phyloP scores from a whole-genome alignment of 2,329 filamentous ascomycete genomes.

The Aspergillus awamori region DNA sequence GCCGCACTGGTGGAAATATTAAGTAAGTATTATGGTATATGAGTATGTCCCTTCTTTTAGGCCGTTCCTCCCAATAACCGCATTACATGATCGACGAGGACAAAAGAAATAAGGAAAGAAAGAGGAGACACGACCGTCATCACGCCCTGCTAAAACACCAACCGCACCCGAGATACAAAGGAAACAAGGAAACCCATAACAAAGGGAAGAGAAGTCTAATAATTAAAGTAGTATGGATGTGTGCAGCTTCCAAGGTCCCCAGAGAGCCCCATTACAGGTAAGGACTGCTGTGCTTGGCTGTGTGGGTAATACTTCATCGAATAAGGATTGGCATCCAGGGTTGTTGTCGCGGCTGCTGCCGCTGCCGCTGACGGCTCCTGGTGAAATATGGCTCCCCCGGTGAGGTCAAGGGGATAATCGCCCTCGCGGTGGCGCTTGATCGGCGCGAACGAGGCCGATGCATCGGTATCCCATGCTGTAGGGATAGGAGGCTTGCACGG shows the following conservation, averaged over 20 bases:
- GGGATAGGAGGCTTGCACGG: conserved; percentile 9
- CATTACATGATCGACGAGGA: not conserved
- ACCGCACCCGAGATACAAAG: conserved; percentile 4
- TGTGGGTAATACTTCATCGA: conserved; percentile 22
- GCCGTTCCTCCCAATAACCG: not conserved
- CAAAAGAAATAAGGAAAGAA: not conserved
- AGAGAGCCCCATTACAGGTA: conserved; percentile 19
- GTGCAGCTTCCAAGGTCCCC: conserved; percentile 24
- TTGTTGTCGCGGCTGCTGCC: not conserved
- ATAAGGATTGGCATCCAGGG: conserved; percentile 17
- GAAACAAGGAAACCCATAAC: not conserved
- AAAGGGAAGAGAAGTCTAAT: conserved; percentile 15
- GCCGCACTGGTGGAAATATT: not conserved
- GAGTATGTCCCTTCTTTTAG: not conserved
- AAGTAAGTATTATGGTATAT: conserved; percentile 4
- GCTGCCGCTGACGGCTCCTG: conserved; percentile 10
- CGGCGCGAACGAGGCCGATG: conserved; percentile 16
- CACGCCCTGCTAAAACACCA: not conserved
- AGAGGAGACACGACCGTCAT: not conserved
- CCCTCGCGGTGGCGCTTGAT: conserved; percentile 5
- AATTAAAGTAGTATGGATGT: conserved; percentile 34
- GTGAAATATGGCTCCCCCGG: conserved; percentile 12
- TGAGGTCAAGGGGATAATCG: conserved; percentile 13
- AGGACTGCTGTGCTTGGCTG: conserved; percentile 10
- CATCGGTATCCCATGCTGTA: conserved; percentile 17